Evolutionary conservation across 129 eudicot genomes (phyloP).

Genomic region (Sambucus nigra): DNA sequence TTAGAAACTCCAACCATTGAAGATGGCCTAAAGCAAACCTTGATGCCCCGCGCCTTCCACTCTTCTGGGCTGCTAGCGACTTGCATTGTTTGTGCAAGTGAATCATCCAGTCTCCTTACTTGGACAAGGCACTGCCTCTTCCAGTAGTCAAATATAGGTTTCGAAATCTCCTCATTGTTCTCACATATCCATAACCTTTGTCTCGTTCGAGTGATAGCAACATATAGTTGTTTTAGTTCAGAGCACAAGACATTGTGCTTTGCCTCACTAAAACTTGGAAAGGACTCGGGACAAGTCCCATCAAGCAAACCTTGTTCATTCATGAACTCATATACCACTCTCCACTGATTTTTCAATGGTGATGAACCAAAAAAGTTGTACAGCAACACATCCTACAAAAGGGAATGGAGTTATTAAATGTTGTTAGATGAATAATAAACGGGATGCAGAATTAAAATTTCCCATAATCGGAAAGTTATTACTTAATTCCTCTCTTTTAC

Average conservation of each 20-base stretch:
- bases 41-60: constrained; percentile 60
- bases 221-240: constrained; percentile 66
- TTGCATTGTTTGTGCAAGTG: constrained; percentile 68
- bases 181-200: constrained; percentile 87
- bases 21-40: not conserved
- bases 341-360: constrained; percentile 56
- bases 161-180: constrained; percentile 47
- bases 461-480: too few species aligned
- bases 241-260: constrained; percentile 64
- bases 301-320: constrained; percentile 40
- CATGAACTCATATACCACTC: constrained; percentile 66
- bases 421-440: too few species aligned
- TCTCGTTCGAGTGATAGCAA: constrained; percentile 81
- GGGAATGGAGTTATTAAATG: too few species aligned
- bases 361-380: constrained; percentile 83
- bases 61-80: constrained; percentile 73
- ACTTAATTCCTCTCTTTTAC: too few species aligned
- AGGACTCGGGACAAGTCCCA: constrained; percentile 20
- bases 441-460: too few species aligned
- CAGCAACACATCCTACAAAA: constrained; percentile 57
- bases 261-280: constrained; percentile 41
- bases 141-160: constrained; percentile 84
- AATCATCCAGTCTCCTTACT: constrained; percentile 50
- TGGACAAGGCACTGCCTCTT: constrained; percentile 46
- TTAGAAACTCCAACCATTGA: too few species aligned